Evolutionary conservation across 805 yeast genomes (phyloP), one percentile per base, ranked within the genome.

Genomic region (Metschnikowia hibisci): DNA sequence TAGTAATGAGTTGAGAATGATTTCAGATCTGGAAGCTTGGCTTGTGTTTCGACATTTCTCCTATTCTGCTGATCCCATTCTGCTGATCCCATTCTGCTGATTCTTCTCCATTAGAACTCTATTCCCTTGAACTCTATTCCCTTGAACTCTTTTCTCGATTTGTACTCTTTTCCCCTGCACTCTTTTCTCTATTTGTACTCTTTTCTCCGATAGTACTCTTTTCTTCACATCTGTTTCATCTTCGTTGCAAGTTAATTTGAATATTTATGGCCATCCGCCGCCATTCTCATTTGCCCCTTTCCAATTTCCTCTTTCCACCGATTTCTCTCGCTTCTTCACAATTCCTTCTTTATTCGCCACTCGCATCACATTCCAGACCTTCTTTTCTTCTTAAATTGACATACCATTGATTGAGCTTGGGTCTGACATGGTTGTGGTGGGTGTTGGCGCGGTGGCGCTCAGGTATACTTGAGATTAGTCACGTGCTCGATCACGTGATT

Each of bases 321-420:
- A 8, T 25, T 25, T 25, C 28, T 11, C 11, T 8, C 28, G 7
- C 34, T 11, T 25, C 1, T 31, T 15, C 15, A 10, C n/a, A 9
- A 12, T 12, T 30, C 20, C 14, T 29, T 18, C 13, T 9, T 6
- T 10, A 7, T 13, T 9, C 16, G 41, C 6, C n/a, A n/a, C 18
- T 7, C 30, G 32, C 10, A 4, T 12, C 9, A n/a, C n/a, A n/a
- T n/a, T n/a, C n/a, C n/a, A n/a, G 15, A 3, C 1, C 7, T 6
- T 15, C 1, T 16, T 27, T n/a, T 15, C 16, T 11, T n/a, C 23
- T 20, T n/a, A n/a, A n/a, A n/a, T 8, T 20, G 4, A 69, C 79
- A 48, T 68, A 74, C 82, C 88, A 61, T 84, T 84, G 53, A 83
- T 75, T 34, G 88, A 80, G 63, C 87, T 81, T 59, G 89, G 89